Evolutionary conservation across 129 eudicot species (phyloP).

Genomic region (Flaveria ramosissima): DNA sequence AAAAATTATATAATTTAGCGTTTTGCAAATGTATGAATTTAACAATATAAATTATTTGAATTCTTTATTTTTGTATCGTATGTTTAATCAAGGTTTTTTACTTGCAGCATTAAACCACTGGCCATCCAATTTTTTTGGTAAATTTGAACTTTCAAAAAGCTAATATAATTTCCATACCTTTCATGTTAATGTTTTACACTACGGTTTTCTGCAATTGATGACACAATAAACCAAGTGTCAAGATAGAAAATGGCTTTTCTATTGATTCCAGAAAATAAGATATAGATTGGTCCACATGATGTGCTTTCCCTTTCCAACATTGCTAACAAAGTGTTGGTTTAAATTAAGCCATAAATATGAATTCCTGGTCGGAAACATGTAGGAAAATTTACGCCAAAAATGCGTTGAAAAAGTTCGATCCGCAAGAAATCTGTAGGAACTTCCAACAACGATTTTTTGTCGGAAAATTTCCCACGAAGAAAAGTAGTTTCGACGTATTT

Average conservation of each 20-base stretch:
- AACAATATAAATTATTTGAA: not conserved
- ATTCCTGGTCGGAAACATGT: no score
- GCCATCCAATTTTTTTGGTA: not conserved
- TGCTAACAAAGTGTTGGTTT: not conserved
- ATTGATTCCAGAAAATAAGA: not conserved
- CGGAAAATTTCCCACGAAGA: no score
- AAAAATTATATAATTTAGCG: not conserved
- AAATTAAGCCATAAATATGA: not conserved
- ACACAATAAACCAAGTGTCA: not conserved
- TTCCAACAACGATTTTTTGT: no score
- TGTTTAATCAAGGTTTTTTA: no score
- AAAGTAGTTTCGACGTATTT: no score
- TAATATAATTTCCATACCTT: not conserved
- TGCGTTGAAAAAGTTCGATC: no score
- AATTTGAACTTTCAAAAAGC: not conserved
- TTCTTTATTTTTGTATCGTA: not conserved
- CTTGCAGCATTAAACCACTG: not conserved
- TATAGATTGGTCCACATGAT: constrained; percentile 36
- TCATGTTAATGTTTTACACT: not conserved
- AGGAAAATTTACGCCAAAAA: no score
- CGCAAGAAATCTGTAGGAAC: no score
- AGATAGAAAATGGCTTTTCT: not conserved
- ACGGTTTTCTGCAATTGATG: not conserved
- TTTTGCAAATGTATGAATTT: not conserved
- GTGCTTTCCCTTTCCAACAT: constrained; percentile 23